Percentiles rank a stretch among this genome's conserved stretches.
Evolutionary conservation across 2,329 filamentous ascomycete species (phyloP).

Genomic region (Endoconidiophora laricicola): DNA sequence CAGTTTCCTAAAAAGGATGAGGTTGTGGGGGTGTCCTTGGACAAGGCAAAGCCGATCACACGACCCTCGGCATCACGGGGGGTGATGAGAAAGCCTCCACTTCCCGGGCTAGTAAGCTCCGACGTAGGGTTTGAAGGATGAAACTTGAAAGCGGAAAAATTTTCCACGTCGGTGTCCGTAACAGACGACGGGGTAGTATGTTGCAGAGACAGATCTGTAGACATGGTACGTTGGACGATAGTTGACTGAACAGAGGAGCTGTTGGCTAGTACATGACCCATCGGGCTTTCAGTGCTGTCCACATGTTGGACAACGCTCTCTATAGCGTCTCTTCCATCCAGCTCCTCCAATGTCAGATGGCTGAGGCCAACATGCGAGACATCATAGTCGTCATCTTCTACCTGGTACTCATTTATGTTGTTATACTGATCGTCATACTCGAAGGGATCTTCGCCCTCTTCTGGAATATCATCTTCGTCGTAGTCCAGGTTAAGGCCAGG

Average conservation of each 20-base stretch:
- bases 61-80: slow-evolving; percentile 39
- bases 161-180: slow-evolving; percentile 22
- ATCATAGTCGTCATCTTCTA: slow-evolving; percentile 29
- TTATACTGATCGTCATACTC: slow-evolving; percentile 17
- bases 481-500: slow-evolving; percentile 37
- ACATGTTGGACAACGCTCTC: neutral
- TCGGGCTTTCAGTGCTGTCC: neutral
- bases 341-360: slow-evolving; percentile 13
- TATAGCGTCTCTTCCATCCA: slow-evolving; percentile 2
- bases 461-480: slow-evolving; percentile 26
- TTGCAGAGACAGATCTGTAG: no score
- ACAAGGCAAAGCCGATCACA: slow-evolving; percentile 39
- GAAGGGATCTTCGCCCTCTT: slow-evolving; percentile 18
- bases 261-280: no score
- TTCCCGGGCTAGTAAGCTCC: slow-evolving; percentile 32
- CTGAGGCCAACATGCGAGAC: slow-evolving; percentile 21
- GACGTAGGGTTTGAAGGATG: slow-evolving; percentile 37
- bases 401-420: slow-evolving; percentile 17
- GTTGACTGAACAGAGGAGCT: neutral
- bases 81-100: slow-evolving; percentile 30
- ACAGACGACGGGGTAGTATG: neutral
- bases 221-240: slow-evolving; percentile 3
- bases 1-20: slow-evolving; percentile 4
- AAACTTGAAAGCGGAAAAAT: slow-evolving; percentile 43
- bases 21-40: slow-evolving; percentile 26